phyloP scores from a whole-genome alignment of 345 rosid species.

The Garcia nutans region DNA sequence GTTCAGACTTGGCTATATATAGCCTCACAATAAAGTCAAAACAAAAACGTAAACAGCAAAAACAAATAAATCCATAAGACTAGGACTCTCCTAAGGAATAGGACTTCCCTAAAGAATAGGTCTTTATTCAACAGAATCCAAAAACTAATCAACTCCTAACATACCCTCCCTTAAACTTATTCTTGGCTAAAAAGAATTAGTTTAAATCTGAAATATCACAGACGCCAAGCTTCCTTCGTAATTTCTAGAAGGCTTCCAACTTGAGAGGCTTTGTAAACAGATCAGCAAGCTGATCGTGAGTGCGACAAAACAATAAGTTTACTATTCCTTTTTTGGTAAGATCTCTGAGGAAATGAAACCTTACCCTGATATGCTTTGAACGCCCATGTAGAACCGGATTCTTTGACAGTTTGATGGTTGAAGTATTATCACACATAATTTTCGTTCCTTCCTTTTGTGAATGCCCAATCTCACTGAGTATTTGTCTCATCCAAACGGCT shows the following conservation, averaged over 20 bases:
- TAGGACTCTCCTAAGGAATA: no score
- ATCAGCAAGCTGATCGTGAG: slow-evolving; percentile 2
- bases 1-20: no score
- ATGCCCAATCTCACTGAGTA: not conserved
- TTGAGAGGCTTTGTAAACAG: not conserved
- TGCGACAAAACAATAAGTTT: not conserved
- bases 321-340: not conserved
- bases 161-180: no score
- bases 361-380: not conserved
- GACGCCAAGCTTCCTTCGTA: not conserved
- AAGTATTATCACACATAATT: not conserved
- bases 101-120: no score
- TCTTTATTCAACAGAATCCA: no score
- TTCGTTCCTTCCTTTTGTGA: not conserved
- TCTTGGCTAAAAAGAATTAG: no score
- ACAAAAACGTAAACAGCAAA: no score
- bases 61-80: no score
- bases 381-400: not conserved
- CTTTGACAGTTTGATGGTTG: not conserved
- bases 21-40: no score
- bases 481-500: no score
- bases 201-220: not conserved
- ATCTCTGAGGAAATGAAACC: slow-evolving; percentile 1
- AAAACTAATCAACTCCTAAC: no score
- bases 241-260: not conserved